Conservation (phyloP, 2,329 filamentous ascomycete species). For the Capronia epimyces region DNA sequence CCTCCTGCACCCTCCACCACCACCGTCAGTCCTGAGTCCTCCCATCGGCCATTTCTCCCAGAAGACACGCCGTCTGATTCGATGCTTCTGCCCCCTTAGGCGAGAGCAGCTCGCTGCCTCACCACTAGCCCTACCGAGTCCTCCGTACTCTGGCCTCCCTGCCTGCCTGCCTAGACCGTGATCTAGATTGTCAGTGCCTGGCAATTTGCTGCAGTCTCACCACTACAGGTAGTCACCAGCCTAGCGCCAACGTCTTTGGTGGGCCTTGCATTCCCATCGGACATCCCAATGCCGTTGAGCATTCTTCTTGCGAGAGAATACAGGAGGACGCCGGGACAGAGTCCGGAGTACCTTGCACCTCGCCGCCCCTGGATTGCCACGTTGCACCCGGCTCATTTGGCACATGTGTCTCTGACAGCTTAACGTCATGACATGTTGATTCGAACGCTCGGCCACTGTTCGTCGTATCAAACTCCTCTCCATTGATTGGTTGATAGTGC, state of each 20-base stretch:
- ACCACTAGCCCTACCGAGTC: too few species aligned
- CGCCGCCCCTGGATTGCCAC: neutral
- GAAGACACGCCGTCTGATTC: too few species aligned
- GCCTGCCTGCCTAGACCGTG: neutral
- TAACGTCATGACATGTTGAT: neutral
- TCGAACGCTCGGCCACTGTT: too few species aligned
- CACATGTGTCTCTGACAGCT: constrained; percentile 4
- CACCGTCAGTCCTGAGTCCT: too few species aligned
- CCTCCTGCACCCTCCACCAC: neutral
- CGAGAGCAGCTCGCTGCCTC: constrained; percentile 1
- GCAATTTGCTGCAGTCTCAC: neutral
- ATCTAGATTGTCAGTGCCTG: neutral
- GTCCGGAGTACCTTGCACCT: neutral
- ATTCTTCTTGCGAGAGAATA: neutral
- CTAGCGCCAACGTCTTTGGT: neutral
- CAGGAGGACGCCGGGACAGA: too few species aligned
- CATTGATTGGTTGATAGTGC: neutral
- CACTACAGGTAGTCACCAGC: neutral
- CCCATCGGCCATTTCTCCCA: too few species aligned
- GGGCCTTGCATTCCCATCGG: too few species aligned
- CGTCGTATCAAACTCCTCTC: neutral
- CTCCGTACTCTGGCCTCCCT: too few species aligned
- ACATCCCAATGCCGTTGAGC: neutral
- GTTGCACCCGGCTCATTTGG: neutral
- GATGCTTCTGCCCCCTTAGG: neutral